Percentiles rank a stretch among this genome's conserved stretches.
These are phyloP conservation scores for Exophiala bonariae DNA, from an alignment of 2,329 filamentous ascomycete genomes.

Conservation along the genomic window DNA sequence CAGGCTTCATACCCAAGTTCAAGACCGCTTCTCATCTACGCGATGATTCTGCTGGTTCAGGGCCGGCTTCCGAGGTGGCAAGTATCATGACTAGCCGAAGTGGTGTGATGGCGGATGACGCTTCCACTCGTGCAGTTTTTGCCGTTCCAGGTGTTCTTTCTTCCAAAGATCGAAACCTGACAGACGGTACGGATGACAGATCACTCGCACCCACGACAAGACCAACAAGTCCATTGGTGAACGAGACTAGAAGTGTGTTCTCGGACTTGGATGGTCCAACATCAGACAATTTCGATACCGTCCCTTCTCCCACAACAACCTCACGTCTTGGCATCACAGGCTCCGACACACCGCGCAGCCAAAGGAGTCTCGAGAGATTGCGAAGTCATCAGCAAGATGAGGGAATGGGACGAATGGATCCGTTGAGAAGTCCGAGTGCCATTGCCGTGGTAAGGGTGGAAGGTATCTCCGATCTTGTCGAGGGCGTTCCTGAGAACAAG, in stretches of 20 bases:
- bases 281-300: constrained; percentile 8
- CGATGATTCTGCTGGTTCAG: constrained; percentile 12
- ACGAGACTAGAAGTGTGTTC: constrained; percentile 8
- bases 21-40: constrained; percentile 23
- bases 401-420: constrained; percentile 18
- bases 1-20: constrained; percentile 25
- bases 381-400: constrained; percentile 22
- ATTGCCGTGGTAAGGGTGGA: constrained; percentile 24
- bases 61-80: constrained; percentile 15
- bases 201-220: background rate
- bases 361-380: constrained; percentile 26
- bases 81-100: constrained; percentile 22
- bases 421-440: constrained; percentile 24
- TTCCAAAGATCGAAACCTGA: background rate
- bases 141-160: constrained; percentile 21
- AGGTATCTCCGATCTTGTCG: constrained; percentile 22
- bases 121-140: constrained; percentile 26
- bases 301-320: background rate
- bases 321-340: constrained; percentile 2
- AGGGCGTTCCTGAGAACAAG: background rate
- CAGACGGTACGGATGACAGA: background rate
- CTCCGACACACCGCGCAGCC: constrained; percentile 24
- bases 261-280: background rate
- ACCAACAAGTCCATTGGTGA: constrained; percentile 14
- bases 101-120: constrained; percentile 18